Conservation (phyloP, 768 basidiomycete species). For the Russula compacta region DNA sequence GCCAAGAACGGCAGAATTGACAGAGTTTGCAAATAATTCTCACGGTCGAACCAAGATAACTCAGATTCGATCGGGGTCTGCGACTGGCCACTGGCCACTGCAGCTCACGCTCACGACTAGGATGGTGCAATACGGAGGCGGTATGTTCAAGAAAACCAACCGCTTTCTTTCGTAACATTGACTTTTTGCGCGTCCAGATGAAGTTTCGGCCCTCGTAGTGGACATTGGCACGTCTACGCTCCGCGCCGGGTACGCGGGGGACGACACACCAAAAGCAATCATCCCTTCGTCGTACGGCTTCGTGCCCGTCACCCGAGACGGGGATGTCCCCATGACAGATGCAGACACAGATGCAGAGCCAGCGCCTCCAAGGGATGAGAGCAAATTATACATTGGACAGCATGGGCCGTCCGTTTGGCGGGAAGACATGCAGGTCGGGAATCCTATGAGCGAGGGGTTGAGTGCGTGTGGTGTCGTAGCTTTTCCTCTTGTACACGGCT, state of each 20-base stretch:
- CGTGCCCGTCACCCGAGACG: slow-evolving; percentile 35
- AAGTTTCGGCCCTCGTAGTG: slow-evolving; percentile 93
- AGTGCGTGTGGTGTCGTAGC: slow-evolving; percentile 40
- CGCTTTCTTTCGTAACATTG: neutral
- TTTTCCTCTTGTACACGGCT: neutral
- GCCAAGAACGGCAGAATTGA: neutral
- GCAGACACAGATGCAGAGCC: slow-evolving; percentile 33
- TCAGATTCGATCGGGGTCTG: slow-evolving; percentile 26
- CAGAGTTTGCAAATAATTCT: slow-evolving; percentile 3
- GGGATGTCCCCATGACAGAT: slow-evolving; percentile 48
- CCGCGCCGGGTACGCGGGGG: slow-evolving; percentile 94
- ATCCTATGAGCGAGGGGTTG: slow-evolving; percentile 77
- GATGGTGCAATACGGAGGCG: slow-evolving; percentile 87
- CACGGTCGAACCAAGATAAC: slow-evolving; percentile 7
- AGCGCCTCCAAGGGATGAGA: slow-evolving; percentile 33
- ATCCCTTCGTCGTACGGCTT: slow-evolving; percentile 87
- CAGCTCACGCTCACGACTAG: slow-evolving; percentile 4
- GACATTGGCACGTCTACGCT: slow-evolving; percentile 89
- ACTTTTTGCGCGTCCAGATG: slow-evolving; percentile 47
- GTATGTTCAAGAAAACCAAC: slow-evolving; percentile 32
- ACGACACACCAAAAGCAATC: slow-evolving; percentile 89
- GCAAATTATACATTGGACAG: slow-evolving; percentile 75
- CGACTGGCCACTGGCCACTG: neutral
- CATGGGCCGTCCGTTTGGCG: slow-evolving; percentile 87
- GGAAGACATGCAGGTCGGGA: slow-evolving; percentile 77